Base-by-base conservation (phyloP, 371 early-diverging fungal genomes). In the Amoeboaphelidium occidentale region DNA sequence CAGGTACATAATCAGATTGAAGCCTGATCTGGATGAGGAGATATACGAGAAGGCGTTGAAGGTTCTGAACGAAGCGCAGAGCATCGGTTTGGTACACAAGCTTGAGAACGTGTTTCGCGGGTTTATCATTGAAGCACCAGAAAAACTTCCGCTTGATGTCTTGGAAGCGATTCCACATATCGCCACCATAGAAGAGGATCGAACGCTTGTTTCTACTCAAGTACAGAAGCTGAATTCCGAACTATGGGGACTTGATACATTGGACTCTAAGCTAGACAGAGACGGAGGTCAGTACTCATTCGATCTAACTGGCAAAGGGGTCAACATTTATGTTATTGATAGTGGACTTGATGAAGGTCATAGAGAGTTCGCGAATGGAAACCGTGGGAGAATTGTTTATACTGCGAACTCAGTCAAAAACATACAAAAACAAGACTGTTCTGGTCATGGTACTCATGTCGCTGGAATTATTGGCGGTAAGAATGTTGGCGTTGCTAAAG, bases 391-490 rank as follows among this genome's bases (percentile, higher is more conserved):
- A 22, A 39, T 52, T 4, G 26, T 47, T 14, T 51, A 32, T 10
- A 45, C 26, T 28, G 45, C 50, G 10, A 25, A 24, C 21, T 24
- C n/a, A n/a, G 46, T 46, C 17, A 39, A 17, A 17, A 27, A 27
- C 17, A 17, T 17, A 46, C 17, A 46, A 24, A 17, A 17, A 17
- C 17, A 24, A 25, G 63, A 62, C 49, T 69, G 68, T 45, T 51
- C 65, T 47, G 70, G 70, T 14, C 70, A 70, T 53, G 70, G 70
- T 24, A 67, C 69, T 2, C 69, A 70, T 49, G 62, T 61, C 21
- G 61, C 68, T 20, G 66, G 65, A 17, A 50, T 64, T 3, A 59
- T 63, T 12, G 66, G 43, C 12, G 66, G 68, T 2, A 50, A 45
- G 25, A 53, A 46, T 25, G 43, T 49, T 27, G 71, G 69, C 2